Conservation (phyloP, 768 basidiomycete genomes). For the Trametes gibbosa region DNA sequence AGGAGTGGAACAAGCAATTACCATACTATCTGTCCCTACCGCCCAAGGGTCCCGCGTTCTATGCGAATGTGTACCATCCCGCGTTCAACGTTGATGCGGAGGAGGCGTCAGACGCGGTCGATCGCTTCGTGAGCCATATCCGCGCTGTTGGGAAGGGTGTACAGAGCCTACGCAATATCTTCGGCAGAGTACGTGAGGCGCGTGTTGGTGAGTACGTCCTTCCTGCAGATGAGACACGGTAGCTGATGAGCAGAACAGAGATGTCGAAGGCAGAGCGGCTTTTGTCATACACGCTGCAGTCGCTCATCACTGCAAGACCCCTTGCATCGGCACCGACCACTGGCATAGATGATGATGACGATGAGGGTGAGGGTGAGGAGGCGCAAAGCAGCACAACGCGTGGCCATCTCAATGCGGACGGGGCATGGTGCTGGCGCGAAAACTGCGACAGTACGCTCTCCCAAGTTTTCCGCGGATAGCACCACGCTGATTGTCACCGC, state of each 20-base stretch:
- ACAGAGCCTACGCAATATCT: conserved; percentile 60
- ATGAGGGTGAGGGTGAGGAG: conserved; percentile 49
- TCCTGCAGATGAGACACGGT: not conserved
- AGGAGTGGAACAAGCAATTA: conserved; percentile 73
- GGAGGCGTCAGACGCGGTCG: conserved; percentile 58
- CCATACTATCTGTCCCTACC: conserved; percentile 59
- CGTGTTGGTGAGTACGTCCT: conserved; percentile 52
- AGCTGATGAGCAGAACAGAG: conserved; percentile 40
- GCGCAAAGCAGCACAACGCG: conserved; percentile 39
- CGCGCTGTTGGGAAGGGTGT: conserved; percentile 67
- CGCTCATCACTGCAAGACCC: conserved; percentile 70
- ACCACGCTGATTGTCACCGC: not conserved
- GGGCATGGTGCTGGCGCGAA: conserved; percentile 89
- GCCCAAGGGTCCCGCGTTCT: conserved; percentile 73
- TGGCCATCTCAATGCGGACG: conserved; percentile 64
- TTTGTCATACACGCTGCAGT: conserved; percentile 70
- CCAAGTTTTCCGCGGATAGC: not conserved
- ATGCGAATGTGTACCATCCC: conserved; percentile 78
- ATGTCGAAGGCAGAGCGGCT: conserved; percentile 76
- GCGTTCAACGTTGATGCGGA: conserved; percentile 78
- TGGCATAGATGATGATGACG: conserved; percentile 34
- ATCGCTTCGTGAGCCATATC: conserved; percentile 64
- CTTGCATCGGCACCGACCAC: conserved; percentile 47
- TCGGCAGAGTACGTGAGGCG: conserved; percentile 61
- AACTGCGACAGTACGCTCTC: conserved; percentile 56